Evolutionary conservation across 2,329 filamentous ascomycete genomes (phyloP).

Genomic region (Verticillium alfalfae): DNA sequence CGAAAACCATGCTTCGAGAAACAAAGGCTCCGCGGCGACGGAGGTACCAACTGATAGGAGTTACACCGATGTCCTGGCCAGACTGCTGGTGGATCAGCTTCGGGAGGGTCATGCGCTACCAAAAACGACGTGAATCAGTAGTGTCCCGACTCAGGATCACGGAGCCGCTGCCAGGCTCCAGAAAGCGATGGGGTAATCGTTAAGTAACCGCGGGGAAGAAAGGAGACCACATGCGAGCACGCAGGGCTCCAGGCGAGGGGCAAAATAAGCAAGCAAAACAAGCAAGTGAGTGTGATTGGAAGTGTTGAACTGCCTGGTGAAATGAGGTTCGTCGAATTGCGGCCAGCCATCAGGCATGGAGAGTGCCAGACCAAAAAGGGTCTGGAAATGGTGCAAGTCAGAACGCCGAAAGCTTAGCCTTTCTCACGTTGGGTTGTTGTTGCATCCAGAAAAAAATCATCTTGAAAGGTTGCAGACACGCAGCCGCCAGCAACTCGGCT

Average conservation of each 20-base stretch:
- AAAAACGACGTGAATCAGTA: neutral
- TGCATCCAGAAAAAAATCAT: no score
- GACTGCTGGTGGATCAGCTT: neutral
- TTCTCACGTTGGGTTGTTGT: no score
- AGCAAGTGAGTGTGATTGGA: neutral
- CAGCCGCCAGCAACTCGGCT: no score
- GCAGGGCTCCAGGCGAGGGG: neutral
- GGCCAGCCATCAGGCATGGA: no score
- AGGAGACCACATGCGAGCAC: neutral
- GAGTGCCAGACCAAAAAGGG: no score
- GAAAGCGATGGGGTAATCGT: constrained; percentile 13
- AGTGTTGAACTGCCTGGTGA: neutral
- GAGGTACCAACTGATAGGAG: neutral
- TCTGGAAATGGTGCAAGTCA: no score
- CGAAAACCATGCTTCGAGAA: neutral
- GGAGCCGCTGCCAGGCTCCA: neutral
- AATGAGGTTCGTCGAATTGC: no score
- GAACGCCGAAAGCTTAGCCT: no score
- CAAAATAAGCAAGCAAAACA: neutral
- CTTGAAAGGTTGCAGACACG: no score
- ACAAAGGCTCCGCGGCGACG: neutral
- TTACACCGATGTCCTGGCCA: neutral
- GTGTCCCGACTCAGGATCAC: neutral
- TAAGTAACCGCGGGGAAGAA: constrained; percentile 9
- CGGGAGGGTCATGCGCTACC: neutral